Conservation (phyloP, 2,329 filamentous ascomycete genomes). For the Chaetomiaceae sp. region DNA sequence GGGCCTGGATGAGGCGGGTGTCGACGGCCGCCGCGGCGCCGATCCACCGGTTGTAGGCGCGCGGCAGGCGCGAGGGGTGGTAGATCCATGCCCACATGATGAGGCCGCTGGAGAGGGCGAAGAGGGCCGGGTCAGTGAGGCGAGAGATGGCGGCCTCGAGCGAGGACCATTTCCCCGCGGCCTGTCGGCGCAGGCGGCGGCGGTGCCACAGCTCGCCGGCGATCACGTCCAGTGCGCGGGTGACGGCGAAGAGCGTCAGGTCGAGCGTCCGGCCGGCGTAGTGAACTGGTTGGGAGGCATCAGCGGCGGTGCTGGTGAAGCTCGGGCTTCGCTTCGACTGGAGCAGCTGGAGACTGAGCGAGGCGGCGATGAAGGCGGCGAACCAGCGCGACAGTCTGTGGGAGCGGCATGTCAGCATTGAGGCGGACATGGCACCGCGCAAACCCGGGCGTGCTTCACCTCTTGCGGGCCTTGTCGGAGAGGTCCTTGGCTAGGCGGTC, state of each 20-base stretch:
- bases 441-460: conserved; percentile 32
- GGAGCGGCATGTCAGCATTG: conserved; percentile 1
- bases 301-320: conserved; percentile 36
- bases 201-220: conserved; percentile 59
- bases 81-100: conserved; percentile 94
- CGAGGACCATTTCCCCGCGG: conserved; percentile 41
- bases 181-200: conserved; percentile 39
- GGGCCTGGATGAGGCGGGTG: conserved; percentile 63
- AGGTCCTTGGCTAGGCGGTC: conserved; percentile 21
- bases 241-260: conserved; percentile 70
- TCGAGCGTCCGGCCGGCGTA: conserved; percentile 70
- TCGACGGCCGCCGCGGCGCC: conserved; percentile 70
- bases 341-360: conserved; percentile 50
- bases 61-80: conserved; percentile 61
- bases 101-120: conserved; percentile 63
- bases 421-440: too few relatives aligned
- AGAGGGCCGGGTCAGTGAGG: conserved; percentile 61
- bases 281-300: conserved; percentile 25
- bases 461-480: conserved; percentile 26
- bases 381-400: conserved; percentile 52
- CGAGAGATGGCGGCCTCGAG: conserved; percentile 38
- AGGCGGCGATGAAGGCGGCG: conserved; percentile 52
- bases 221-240: conserved; percentile 65
- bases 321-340: conserved; percentile 47
- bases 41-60: conserved; percentile 76